Percentiles rank a stretch among this genome's conserved stretches.
phyloP scores from a whole-genome alignment of 352 stramenopile species.

The Pythium aristosporum region DNA sequence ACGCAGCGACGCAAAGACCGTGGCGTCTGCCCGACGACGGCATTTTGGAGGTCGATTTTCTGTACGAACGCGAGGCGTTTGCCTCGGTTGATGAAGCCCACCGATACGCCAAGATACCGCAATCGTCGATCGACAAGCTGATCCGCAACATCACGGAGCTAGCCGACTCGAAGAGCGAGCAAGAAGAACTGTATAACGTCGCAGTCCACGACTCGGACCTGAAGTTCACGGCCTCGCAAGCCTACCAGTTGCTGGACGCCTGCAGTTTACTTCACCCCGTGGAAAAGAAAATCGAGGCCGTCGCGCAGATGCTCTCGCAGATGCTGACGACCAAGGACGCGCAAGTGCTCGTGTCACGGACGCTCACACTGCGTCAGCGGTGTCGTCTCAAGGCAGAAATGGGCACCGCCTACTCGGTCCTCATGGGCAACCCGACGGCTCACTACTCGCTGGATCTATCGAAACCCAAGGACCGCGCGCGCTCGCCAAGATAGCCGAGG shows the following conservation, averaged over 20 bases:
- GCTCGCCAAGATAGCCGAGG: constrained; percentile 77
- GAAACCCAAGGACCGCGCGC: constrained; percentile 75
- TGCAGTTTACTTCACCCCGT: constrained; percentile 62
- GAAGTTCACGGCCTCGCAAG: constrained; percentile 74
- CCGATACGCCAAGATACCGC: constrained; percentile 59
- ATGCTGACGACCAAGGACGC: constrained; percentile 84
- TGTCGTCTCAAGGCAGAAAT: constrained; percentile 80
- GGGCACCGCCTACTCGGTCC: constrained; percentile 79
- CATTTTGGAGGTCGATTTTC: constrained; percentile 69
- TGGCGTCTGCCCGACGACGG: constrained; percentile 69
- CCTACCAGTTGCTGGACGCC: constrained; percentile 76
- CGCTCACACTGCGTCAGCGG: constrained; percentile 65
- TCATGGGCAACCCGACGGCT: constrained; percentile 83
- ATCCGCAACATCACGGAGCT: constrained; percentile 67
- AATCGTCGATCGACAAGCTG: constrained; percentile 63
- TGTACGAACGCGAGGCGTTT: constrained; percentile 77
- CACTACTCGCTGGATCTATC: constrained; percentile 79
- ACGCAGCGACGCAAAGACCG: constrained; percentile 51
- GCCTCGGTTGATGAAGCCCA: constrained; percentile 52
- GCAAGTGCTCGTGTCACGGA: constrained; percentile 62
- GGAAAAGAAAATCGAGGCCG: constrained; percentile 57
- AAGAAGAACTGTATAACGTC: constrained; percentile 78
- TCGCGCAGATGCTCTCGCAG: constrained; percentile 75
- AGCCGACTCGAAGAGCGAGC: constrained; percentile 55
- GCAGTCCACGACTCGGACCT: constrained; percentile 78